phyloP scores from a whole-genome alignment of 2,329 filamentous ascomycete species.

The Aphanocladium album region DNA sequence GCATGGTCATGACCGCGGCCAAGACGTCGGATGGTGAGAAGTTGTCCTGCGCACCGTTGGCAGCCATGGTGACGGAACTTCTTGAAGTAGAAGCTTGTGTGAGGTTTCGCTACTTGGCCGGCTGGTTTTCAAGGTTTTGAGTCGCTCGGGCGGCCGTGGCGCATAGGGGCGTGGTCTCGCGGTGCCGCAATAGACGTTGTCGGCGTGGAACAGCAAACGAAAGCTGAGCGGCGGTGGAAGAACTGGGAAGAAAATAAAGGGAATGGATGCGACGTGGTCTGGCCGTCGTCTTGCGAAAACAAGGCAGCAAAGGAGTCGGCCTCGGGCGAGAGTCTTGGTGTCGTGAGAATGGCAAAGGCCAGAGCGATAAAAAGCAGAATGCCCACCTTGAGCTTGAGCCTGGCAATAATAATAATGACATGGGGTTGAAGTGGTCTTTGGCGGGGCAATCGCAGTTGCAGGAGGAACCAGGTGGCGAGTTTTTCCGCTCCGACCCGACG shows the following conservation, averaged over 20 bases:
- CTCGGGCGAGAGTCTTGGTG: neutral
- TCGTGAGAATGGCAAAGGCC: neutral
- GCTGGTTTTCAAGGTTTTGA: neutral
- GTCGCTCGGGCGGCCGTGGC: neutral
- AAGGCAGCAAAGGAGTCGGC: neutral
- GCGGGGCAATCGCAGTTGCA: constrained; percentile 27
- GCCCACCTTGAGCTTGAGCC: constrained; percentile 17
- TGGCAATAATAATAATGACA: constrained; percentile 12
- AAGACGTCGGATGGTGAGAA: constrained; percentile 74
- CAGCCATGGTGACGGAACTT: constrained; percentile 58
- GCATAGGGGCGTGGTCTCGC: neutral
- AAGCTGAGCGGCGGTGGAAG: neutral
- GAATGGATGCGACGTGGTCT: constrained; percentile 5
- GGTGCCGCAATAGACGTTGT: neutral
- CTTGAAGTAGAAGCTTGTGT: neutral
- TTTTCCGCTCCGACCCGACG: constrained; percentile 25
- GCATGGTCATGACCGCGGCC: constrained; percentile 86
- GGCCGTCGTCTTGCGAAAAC: constrained; percentile 4
- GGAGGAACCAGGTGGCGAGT: constrained; percentile 19
- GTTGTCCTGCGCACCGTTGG: constrained; percentile 59
- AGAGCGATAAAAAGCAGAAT: constrained; percentile 25
- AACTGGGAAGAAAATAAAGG: neutral
- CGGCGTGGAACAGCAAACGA: neutral
- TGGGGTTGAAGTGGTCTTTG: constrained; percentile 18
- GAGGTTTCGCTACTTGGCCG: neutral